These are phyloP conservation scores for Cystobasidium ongulense DNA, from an alignment of 768 basidiomycete genomes.

Conservation along the genomic window DNA sequence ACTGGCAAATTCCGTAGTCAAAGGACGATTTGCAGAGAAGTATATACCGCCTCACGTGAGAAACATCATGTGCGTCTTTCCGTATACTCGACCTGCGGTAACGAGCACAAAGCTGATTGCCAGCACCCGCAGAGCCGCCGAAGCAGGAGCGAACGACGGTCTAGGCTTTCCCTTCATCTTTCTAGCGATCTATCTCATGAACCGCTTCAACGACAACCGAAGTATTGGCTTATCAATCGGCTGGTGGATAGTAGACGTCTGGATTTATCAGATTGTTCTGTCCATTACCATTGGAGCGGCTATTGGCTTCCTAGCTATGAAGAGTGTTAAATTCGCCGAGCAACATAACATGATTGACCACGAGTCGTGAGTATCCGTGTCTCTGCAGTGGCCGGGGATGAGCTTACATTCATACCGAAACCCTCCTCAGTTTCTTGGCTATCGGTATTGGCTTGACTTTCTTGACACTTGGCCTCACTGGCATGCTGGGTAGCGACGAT, in stretches of 20 bases:
- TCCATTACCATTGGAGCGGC: slow-evolving; percentile 44
- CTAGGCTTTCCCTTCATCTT: slow-evolving; percentile 48
- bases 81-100: not conserved
- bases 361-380: slow-evolving; percentile 45
- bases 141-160: slow-evolving; percentile 49
- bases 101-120: not conserved
- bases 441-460: slow-evolving; percentile 39
- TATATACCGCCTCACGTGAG: slow-evolving; percentile 47
- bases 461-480: slow-evolving; percentile 43
- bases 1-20: slow-evolving; percentile 45
- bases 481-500: slow-evolving; percentile 48
- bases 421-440: slow-evolving; percentile 5
- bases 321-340: slow-evolving; percentile 44
- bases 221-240: slow-evolving; percentile 44
- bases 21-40: slow-evolving; percentile 48
- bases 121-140: slow-evolving; percentile 39
- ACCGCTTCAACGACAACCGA: slow-evolving; percentile 38
- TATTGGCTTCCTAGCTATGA: slow-evolving; percentile 46
- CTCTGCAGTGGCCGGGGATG: no score
- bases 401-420: not conserved
- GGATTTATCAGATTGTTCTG: slow-evolving; percentile 47
- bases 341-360: slow-evolving; percentile 45
- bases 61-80: slow-evolving; percentile 45
- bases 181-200: slow-evolving; percentile 45
- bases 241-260: slow-evolving; percentile 44